Evolutionary conservation across 1,284 basidiomycete species (phyloP), one percentile per base, ranked within the genome.

Genomic region (Vanrija pseudolonga): DNA sequence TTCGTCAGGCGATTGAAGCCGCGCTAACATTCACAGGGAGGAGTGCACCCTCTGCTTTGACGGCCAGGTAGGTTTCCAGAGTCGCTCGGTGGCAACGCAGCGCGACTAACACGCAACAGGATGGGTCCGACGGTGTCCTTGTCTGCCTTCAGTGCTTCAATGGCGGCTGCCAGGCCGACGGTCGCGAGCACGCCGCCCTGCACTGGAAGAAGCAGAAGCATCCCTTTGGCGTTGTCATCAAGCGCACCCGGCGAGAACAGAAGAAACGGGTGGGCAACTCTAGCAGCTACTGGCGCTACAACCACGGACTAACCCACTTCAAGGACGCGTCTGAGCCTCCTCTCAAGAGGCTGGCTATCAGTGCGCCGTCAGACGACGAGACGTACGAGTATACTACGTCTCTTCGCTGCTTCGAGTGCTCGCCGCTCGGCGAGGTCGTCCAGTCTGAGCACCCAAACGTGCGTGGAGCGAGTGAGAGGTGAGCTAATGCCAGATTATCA

Each of bases 121-220:
- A 93, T 68, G 77, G 78, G 15, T 80, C 84, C 0, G 76, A 80
- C 14, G 95, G 95, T 12, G 80, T 98, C 55, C 87, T 97, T 61
- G 89, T 98, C 47, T 98, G 95, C 73, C 79, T 98, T 51, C 74
- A 76, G 22, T 98, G 96, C 78, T 98, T 95, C 81, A 97, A 96
- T 65, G 94, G 94, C 14, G 89, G 86, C 6, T 96, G 93, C 68
- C 76, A 87, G 4, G 62, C 61, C 18, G 80, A 82, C 67, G 68
- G 76, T 3, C 77, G 82, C 45, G 79, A 85, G 50, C 92, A 95
- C 69, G 86, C 88, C 1, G 79, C 78, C 12, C 82, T 82, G 0
- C 93, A 96, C 72, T 80, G 79, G 38, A 76, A 82, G 59, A 87
- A 86, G 78, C 83, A 84, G 0, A 83, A 83, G 0, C 95, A 98